phyloP scores from a whole-genome alignment of 257 asterid genomes.

The Lantana camara region DNA sequence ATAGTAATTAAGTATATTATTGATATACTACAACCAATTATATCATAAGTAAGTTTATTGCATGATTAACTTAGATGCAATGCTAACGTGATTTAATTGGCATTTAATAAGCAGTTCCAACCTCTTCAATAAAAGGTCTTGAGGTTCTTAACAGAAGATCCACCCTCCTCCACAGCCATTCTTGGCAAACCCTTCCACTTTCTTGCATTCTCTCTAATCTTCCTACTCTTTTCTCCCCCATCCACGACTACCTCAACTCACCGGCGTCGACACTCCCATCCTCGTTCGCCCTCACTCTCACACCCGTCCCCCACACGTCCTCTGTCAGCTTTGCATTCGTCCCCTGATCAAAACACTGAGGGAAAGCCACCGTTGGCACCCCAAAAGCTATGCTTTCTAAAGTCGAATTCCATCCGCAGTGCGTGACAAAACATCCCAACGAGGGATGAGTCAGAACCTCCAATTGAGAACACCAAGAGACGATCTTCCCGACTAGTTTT shows the following conservation, averaged over 20 bases:
- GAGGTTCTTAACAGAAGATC: constrained; percentile 45
- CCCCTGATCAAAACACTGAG: constrained; percentile 52
- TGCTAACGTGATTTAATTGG: no score
- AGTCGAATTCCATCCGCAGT: constrained; percentile 74
- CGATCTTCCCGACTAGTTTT: constrained; percentile 42
- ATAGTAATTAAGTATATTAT: no score
- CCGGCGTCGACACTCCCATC: constrained; percentile 39
- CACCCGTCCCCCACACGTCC: constrained; percentile 56
- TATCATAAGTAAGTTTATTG: no score
- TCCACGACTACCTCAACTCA: constrained; percentile 48
- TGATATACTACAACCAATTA: no score
- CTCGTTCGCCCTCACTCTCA: constrained; percentile 34
- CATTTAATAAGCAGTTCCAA: no score
- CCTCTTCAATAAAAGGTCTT: constrained; percentile 27
- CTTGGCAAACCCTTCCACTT: constrained; percentile 40
- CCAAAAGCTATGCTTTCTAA: constrained; percentile 53
- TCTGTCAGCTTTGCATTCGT: constrained; percentile 58
- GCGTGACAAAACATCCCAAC: constrained; percentile 58
- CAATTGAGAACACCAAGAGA: constrained; percentile 65
- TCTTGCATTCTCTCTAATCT: constrained; percentile 39
- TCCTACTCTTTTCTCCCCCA: constrained; percentile 32
- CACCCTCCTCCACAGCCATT: constrained; percentile 43
- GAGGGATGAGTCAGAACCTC: constrained; percentile 58
- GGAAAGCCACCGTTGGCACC: constrained; percentile 50
- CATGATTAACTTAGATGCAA: no score